Percentiles rank a stretch among this genome's conserved stretches.
Conservation (phyloP, 495 filamentous ascomycete genomes). For the Rostrohypoxylon terebratum region DNA sequence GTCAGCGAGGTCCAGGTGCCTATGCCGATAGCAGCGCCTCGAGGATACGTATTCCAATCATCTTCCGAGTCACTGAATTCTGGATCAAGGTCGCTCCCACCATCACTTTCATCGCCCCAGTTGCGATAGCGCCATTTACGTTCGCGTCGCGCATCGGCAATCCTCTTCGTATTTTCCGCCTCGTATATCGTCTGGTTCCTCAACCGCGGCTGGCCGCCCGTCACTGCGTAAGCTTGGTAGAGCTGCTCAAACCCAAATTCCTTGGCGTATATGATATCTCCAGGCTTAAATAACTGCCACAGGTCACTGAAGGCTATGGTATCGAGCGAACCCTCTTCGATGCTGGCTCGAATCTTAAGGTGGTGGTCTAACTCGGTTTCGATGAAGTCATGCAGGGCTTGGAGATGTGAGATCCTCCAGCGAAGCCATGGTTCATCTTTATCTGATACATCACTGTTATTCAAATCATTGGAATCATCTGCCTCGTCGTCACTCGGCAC, state of each 20-base stretch:
- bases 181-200: slow-evolving; percentile 2
- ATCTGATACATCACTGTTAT: not conserved
- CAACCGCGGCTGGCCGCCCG: slow-evolving; percentile 44
- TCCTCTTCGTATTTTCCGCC: not conserved
- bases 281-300: slow-evolving; percentile 56
- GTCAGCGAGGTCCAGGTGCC: slow-evolving; percentile 41
- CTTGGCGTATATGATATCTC: slow-evolving; percentile 45
- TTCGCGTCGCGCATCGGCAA: not conserved
- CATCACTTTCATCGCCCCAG: not conserved
- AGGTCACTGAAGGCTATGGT: slow-evolving; percentile 51
- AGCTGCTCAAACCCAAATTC: slow-evolving; percentile 38
- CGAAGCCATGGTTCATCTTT: slow-evolving; percentile 9
- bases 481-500: not conserved
- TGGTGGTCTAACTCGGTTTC: slow-evolving; percentile 20
- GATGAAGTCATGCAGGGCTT: slow-evolving; percentile 32
- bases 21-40: slow-evolving; percentile 13
- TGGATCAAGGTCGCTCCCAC: not conserved
- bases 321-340: slow-evolving; percentile 22
- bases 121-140: not conserved
- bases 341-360: slow-evolving; percentile 10
- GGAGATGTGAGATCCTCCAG: slow-evolving; percentile 22
- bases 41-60: slow-evolving; percentile 10
- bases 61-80: not conserved
- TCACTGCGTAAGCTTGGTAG: slow-evolving; percentile 44
- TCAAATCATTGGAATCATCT: not conserved